Evolutionary conservation across 1,139 yeast genomes (phyloP).

Genomic region (Geotrichum candidum): DNA sequence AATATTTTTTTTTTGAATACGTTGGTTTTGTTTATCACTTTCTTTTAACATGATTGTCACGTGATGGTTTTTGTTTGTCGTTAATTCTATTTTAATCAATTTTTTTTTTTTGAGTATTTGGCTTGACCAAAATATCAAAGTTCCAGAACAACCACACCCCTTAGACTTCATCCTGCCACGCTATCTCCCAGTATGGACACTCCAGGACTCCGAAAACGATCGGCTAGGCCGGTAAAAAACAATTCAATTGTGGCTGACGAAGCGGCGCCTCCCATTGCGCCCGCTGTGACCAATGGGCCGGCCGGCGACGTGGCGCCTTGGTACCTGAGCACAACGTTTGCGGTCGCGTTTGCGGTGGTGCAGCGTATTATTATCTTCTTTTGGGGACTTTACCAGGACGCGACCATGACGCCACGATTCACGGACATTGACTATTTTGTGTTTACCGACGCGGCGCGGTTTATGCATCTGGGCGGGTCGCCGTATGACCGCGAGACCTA

Average conservation of each 20-base stretch:
- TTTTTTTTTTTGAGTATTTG: background rate
- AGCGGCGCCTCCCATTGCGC: background rate
- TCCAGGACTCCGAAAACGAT: background rate
- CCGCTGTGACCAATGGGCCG: background rate
- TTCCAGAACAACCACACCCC: background rate
- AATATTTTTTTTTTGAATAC: background rate
- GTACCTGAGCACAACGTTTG: background rate
- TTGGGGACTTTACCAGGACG: slow-evolving; percentile 88
- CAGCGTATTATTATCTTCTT: slow-evolving; percentile 59
- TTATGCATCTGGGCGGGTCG: slow-evolving; percentile 52
- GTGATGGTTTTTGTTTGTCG: background rate
- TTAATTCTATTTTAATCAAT: too few species aligned
- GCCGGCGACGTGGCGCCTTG: background rate
- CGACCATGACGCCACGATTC: slow-evolving; percentile 68
- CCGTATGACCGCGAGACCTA: slow-evolving; percentile 87
- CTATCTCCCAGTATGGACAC: background rate
- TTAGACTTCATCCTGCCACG: background rate
- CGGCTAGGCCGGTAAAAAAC: background rate
- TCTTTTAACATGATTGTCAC: background rate
- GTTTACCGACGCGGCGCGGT: slow-evolving; percentile 83
- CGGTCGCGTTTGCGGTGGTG: slow-evolving; percentile 27
- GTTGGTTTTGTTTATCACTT: background rate
- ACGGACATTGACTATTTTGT: slow-evolving; percentile 93
- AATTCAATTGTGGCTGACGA: background rate
- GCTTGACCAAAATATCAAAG: background rate